Evolutionary conservation across 768 basidiomycete species (phyloP).

Genomic region (Tricholoma flavovirens): DNA sequence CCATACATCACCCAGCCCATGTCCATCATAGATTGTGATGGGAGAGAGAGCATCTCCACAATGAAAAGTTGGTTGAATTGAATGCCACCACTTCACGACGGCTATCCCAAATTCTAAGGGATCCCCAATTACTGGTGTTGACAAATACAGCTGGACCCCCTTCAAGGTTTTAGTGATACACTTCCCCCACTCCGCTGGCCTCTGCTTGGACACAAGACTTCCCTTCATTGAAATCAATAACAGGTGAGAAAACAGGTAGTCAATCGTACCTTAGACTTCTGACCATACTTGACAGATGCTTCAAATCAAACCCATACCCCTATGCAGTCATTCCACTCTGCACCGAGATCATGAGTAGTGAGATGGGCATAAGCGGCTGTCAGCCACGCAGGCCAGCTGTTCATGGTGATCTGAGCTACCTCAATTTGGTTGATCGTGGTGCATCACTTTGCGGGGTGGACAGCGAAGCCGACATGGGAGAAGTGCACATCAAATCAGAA

Average conservation of each 20-base stretch:
- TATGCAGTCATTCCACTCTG: slow-evolving; percentile 7
- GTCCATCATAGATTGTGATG: not conserved
- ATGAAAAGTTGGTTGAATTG: no score
- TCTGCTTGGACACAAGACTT: no score
- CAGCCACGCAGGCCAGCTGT: not conserved
- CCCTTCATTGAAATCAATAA: not conserved
- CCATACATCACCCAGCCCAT: slow-evolving; percentile 1
- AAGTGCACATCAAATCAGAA: not conserved
- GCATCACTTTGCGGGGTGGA: not conserved
- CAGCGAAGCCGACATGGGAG: not conserved
- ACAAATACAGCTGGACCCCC: slow-evolving; percentile 4
- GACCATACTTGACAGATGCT: no score
- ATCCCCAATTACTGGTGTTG: slow-evolving; percentile 6
- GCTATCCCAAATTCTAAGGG: slow-evolving; percentile 12
- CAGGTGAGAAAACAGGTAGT: not conserved
- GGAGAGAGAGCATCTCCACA: not conserved
- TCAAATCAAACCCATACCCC: no score
- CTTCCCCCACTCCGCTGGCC: no score
- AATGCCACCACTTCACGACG: no score
- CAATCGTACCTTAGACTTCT: not conserved
- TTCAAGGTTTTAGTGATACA: slow-evolving; percentile 4
- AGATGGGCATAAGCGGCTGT: no score
- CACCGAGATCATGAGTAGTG: slow-evolving; percentile 5
- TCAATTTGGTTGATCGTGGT: slow-evolving; percentile 6
- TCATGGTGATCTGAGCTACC: not conserved